Conservation (phyloP, 768 basidiomycete species). For the Boletus rufocinnamomeus region DNA sequence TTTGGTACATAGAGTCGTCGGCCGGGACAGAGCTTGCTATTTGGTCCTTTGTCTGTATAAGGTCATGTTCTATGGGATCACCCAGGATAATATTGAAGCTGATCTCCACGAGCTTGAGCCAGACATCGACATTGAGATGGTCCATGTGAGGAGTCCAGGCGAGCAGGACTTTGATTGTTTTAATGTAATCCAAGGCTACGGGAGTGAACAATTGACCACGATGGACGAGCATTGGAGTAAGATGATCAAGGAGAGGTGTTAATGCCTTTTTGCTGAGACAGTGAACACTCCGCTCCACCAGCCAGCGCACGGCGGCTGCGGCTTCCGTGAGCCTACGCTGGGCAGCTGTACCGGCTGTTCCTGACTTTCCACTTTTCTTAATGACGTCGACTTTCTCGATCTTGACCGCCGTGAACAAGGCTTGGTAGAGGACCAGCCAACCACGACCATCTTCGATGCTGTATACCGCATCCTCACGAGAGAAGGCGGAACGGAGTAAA, state of each 20-base stretch:
- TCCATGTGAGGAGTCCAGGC: slow-evolving; percentile 77
- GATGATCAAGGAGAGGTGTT: slow-evolving; percentile 61
- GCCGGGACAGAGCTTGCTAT: slow-evolving; percentile 15
- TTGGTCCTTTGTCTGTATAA: slow-evolving; percentile 28
- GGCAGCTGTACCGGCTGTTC: slow-evolving; percentile 46
- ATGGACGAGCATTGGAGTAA: slow-evolving; percentile 59
- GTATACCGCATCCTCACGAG: slow-evolving; percentile 47
- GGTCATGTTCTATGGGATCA: slow-evolving; percentile 45
- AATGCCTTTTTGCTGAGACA: slow-evolving; percentile 57
- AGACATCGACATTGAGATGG: slow-evolving; percentile 60
- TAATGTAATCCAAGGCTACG: slow-evolving; percentile 79
- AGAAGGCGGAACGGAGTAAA: slow-evolving; percentile 52
- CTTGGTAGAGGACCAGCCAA: slow-evolving; percentile 74
- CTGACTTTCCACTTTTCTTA: slow-evolving; percentile 45
- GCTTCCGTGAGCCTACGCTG: slow-evolving; percentile 64
- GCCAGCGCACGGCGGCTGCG: slow-evolving; percentile 68
- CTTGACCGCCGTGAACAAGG: slow-evolving; percentile 65
- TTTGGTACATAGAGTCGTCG: slow-evolving; percentile 36
- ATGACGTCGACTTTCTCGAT: slow-evolving; percentile 56
- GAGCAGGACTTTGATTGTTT: slow-evolving; percentile 68
- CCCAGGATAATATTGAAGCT: slow-evolving; percentile 78
- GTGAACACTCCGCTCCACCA: slow-evolving; percentile 63
- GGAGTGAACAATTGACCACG: slow-evolving; percentile 56
- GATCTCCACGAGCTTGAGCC: slow-evolving; percentile 69
- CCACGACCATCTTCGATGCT: slow-evolving; percentile 38